Base-by-base conservation (phyloP, 345 rosid genomes). In the Salix arbutifolia region DNA sequence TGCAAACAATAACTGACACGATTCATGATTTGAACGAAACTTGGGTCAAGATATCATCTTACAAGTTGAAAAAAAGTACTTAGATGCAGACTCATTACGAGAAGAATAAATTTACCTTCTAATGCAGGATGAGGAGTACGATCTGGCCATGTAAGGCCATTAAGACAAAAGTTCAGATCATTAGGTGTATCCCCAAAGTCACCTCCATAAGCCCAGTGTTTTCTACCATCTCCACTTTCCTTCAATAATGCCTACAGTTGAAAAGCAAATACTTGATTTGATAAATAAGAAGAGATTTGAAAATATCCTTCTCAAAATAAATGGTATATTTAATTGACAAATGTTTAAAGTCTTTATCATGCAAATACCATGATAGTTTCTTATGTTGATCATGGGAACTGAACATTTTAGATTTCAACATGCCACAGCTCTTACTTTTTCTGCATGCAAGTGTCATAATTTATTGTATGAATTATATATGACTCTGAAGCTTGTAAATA, bases 171-270 rank as follows among this genome's bases (percentile, higher is more conserved):
- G 87, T 96, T 96, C 83, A 87, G 83, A 86, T 96, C 99, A 86
- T 96, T 96, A 69, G 98, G 98, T 62, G 81, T 78, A 79, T 96
- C 99, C 81, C 98, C 99, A 82, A 91, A 96, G 88, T 93, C 94
- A 62, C 99, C 99, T 79, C 99, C 99, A 91, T 96, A 96, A 16
- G 98, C 99, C 99, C 99, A 96, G 80, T 73, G 89, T 76, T 93
- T 93, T 67, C 53, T 74, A 66, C 98, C 97, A 83, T 86, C 89
- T 69, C 79, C 80, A 64, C 84, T 77, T 52, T 91, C 89, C 87
- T 93, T 96, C 80, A 96, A 58, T 70, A 95, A 83, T 17, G 86
- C 97, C 99, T 95, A 70, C 33, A 85, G 71, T 83, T 13, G 79
- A 76, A 84, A 72, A 65, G 65, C 31, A 73, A 50, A 25, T 23